Conservation (phyloP, 805 yeast genomes). For the Ogataea wickerhamii region DNA sequence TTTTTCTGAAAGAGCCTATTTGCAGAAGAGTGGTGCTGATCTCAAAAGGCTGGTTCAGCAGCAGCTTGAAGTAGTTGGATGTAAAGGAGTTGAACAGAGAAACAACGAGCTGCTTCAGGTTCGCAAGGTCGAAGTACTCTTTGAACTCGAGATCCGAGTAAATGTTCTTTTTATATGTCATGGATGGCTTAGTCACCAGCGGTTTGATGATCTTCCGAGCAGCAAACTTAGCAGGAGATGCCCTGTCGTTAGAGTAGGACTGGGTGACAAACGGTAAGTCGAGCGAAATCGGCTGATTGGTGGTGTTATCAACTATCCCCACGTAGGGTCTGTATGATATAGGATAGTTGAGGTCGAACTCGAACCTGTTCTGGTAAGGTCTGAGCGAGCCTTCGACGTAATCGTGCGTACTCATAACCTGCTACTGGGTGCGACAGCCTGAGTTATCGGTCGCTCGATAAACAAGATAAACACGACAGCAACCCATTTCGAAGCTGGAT, state of each 20-base stretch:
- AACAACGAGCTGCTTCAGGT: constrained; percentile 52
- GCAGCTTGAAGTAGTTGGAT: constrained; percentile 63
- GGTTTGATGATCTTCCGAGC: constrained; percentile 21
- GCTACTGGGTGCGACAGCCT: too few species aligned
- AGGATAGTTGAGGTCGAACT: constrained; percentile 34
- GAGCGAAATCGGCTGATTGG: constrained; percentile 33
- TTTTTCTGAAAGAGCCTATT: constrained; percentile 58
- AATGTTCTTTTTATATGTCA: constrained; percentile 34
- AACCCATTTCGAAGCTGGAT: too few species aligned
- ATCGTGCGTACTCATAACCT: constrained; percentile 23
- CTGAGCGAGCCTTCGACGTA: constrained; percentile 27
- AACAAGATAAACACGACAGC: too few species aligned
- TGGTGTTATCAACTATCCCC: constrained; percentile 34
- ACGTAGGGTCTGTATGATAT: constrained; percentile 31
- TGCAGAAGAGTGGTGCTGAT: constrained; percentile 75
- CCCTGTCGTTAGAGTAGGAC: constrained; percentile 8
- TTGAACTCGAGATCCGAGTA: constrained; percentile 58
- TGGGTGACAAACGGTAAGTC: constrained; percentile 29
- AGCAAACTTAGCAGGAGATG: constrained; percentile 9
- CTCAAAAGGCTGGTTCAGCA: constrained; percentile 86
- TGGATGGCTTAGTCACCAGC: constrained; percentile 18
- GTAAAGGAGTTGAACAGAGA: constrained; percentile 59
- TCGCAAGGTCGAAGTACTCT: constrained; percentile 60
- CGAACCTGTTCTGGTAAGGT: constrained; percentile 31
- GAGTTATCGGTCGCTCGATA: too few species aligned